Conservation (phyloP, 352 stramenopile species). For the Pythium dissotocum region DNA sequence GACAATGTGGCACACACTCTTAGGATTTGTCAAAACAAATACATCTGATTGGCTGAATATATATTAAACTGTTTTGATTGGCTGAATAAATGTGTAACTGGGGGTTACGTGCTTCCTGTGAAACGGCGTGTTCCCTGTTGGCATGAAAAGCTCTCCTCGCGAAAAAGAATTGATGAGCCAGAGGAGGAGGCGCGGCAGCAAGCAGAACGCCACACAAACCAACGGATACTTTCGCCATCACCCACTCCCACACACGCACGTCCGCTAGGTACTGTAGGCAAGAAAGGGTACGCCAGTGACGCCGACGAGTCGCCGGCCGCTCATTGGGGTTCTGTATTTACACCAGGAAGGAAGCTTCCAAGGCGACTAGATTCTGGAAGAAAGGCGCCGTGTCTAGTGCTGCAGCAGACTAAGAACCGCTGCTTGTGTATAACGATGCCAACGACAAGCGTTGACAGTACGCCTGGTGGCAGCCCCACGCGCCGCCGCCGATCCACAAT, state of each 20-base stretch:
- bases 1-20: background rate
- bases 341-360: background rate
- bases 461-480: background rate
- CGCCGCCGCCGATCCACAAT: background rate
- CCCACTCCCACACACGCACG: background rate
- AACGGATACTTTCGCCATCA: conserved; percentile 1
- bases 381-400: background rate
- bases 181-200: background rate
- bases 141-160: background rate
- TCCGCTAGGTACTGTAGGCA: background rate
- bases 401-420: background rate
- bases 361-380: background rate
- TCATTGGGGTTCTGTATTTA: conserved; percentile 14
- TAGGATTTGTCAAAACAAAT: background rate
- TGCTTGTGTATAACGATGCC: background rate
- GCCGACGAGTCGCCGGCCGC: conserved; percentile 9
- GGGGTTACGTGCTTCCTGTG: background rate
- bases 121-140: conserved; percentile 3
- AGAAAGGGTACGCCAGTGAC: conserved; percentile 2
- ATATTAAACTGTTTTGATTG: conserved; percentile 20
- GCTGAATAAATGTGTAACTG: conserved; percentile 18
- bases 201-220: background rate
- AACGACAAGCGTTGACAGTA: background rate
- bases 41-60: background rate
- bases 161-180: background rate